phyloP scores from a whole-genome alignment of 1,284 basidiomycete species.

The Lentinula novae-zelandiae region DNA sequence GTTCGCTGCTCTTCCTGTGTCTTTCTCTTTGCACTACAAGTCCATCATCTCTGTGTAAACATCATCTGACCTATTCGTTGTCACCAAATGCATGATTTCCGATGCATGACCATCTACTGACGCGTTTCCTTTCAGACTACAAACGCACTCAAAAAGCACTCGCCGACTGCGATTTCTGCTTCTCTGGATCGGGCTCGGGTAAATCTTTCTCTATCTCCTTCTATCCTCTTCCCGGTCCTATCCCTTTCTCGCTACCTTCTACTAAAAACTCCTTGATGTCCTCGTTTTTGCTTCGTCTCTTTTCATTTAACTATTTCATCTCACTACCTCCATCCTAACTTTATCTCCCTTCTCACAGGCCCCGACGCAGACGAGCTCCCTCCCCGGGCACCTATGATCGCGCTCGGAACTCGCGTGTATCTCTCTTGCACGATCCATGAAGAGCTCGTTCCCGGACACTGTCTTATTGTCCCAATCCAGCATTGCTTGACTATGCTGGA shows the following conservation, averaged over 20 bases:
- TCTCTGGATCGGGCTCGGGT: conserved; percentile 21
- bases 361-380: conserved; percentile 77
- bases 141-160: conserved; percentile 91
- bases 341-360: not conserved
- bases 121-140: conserved; percentile 67
- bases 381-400: conserved; percentile 83
- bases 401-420: conserved; percentile 88
- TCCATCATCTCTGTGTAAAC: no score
- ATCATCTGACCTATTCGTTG: no score
- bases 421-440: conserved; percentile 85
- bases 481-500: conserved; percentile 91
- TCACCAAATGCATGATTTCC: not conserved
- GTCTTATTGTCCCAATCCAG: conserved; percentile 93
- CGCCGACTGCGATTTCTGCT: conserved; percentile 85
- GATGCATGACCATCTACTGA: not conserved
- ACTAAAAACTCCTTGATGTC: not conserved
- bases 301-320: not conserved
- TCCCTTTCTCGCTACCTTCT: not conserved
- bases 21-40: no score
- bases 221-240: not conserved
- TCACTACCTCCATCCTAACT: not conserved
- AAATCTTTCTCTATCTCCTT: not conserved
- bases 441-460: conserved; percentile 86
- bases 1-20: not conserved
- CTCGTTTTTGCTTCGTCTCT: not conserved